phyloP scores from a whole-genome alignment of 2,329 filamentous ascomycete genomes.

The Sarocladium kiliense region DNA sequence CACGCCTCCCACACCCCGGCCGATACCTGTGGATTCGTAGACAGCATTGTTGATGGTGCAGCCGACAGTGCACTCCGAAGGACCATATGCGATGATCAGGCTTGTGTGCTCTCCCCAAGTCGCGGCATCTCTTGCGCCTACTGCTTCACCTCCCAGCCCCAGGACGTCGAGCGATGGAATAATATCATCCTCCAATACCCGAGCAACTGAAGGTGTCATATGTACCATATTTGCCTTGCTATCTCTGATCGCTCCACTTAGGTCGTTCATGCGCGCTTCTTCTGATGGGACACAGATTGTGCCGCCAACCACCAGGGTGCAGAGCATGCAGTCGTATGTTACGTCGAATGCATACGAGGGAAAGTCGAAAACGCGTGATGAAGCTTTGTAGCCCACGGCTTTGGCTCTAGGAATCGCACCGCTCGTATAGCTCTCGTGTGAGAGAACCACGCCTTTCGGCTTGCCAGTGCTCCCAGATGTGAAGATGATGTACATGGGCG shows the following conservation, averaged over 20 bases:
- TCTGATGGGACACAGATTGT: constrained; percentile 51
- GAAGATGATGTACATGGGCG: constrained; percentile 53
- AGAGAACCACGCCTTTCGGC: constrained; percentile 56
- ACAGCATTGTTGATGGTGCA: constrained; percentile 43
- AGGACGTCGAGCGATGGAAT: constrained; percentile 42
- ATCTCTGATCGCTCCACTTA: constrained; percentile 38
- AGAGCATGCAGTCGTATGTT: constrained; percentile 49
- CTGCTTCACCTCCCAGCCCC: constrained; percentile 46
- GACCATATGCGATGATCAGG: constrained; percentile 48
- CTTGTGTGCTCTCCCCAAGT: constrained; percentile 40
- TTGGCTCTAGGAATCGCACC: constrained; percentile 37
- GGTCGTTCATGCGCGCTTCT: constrained; percentile 45
- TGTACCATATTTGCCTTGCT: constrained; percentile 43
- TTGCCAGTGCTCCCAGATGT: constrained; percentile 61
- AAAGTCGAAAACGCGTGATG: constrained; percentile 41
- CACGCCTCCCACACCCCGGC: constrained; percentile 39
- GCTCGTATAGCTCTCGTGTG: constrained; percentile 41
- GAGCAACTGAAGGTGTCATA: constrained; percentile 46
- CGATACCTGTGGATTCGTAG: constrained; percentile 38
- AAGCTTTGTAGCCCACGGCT: constrained; percentile 34
- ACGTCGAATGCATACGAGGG: constrained; percentile 52
- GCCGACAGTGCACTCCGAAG: constrained; percentile 49
- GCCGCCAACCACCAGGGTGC: constrained; percentile 44
- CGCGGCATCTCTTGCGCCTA: constrained; percentile 44
- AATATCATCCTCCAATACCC: constrained; percentile 39